Evolutionary conservation across 2,329 filamentous ascomycete species (phyloP).

Genomic region (Lizonia empirigonia): DNA sequence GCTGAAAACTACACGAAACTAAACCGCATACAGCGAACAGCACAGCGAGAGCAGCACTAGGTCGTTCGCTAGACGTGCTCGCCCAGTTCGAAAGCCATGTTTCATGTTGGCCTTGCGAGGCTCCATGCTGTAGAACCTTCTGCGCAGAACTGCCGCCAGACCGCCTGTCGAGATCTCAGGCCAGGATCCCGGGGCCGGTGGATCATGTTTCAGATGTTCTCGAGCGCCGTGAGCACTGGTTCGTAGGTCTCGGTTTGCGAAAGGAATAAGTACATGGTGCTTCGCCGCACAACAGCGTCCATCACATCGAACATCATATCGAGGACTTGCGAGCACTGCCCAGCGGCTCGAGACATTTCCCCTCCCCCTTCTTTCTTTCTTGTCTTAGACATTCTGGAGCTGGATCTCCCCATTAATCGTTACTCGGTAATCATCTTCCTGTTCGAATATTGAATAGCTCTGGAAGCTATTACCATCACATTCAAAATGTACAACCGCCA

Average conservation of each 20-base stretch:
- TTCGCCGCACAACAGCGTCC: conserved; percentile 43
- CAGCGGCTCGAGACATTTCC: conserved; percentile 48
- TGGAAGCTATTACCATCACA: conserved; percentile 44
- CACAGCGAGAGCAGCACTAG: conserved; percentile 30
- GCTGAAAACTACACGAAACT: conserved; percentile 18
- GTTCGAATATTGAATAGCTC: conserved; percentile 32
- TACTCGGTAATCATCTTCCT: conserved; percentile 45
- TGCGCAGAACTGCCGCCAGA: conserved; percentile 40
- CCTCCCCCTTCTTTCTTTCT: conserved; percentile 43
- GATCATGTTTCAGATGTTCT: conserved; percentile 50
- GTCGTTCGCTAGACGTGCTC: conserved; percentile 38
- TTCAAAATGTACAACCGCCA: conserved; percentile 53
- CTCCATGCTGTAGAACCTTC: conserved; percentile 35
- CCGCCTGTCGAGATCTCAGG: conserved; percentile 32
- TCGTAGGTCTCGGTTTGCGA: conserved; percentile 28
- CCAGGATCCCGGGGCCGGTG: conserved; percentile 38
- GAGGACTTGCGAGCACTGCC: conserved; percentile 26
- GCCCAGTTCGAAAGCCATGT: conserved; percentile 44
- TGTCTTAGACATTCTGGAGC: conserved; percentile 52
- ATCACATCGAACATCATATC: conserved; percentile 14
- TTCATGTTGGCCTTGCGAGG: conserved; percentile 43
- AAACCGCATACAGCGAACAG: conserved; percentile 10
- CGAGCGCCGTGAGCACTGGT: conserved; percentile 45
- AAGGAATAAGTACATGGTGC: conserved; percentile 46
- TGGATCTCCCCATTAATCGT: conserved; percentile 51